These are phyloP conservation scores for Mortierella antarctica DNA, from an alignment of 192 early-diverging fungal genomes.

Conservation along the genomic window DNA sequence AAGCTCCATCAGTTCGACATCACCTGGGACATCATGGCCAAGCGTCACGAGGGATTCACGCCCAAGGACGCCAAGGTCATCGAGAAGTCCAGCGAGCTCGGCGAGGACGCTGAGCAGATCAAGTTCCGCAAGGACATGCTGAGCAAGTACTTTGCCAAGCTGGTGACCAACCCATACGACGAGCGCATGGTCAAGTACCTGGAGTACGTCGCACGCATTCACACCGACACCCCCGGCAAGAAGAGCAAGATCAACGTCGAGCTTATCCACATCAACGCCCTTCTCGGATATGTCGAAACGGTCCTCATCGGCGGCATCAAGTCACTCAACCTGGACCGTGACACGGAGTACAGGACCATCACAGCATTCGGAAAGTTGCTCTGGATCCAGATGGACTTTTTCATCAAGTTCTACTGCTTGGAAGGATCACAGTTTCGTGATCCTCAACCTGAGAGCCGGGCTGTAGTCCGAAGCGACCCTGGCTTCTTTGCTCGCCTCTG, in stretches of 20 bases:
- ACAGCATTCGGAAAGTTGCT: slow-evolving; percentile 84
- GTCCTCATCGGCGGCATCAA: slow-evolving; percentile 65
- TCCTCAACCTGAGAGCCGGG: slow-evolving; percentile 28
- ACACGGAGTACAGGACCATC: slow-evolving; percentile 64
- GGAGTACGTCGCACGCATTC: slow-evolving; percentile 84
- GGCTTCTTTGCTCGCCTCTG: slow-evolving; percentile 35
- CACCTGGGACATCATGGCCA: slow-evolving; percentile 77
- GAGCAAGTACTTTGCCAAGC: slow-evolving; percentile 74
- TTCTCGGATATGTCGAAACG: slow-evolving; percentile 74
- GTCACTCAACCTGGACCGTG: slow-evolving; percentile 63
- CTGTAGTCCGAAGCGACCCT: slow-evolving; percentile 33
- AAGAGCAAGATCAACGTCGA: slow-evolving; percentile 85
- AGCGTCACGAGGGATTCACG: slow-evolving; percentile 74
- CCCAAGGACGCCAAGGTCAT: slow-evolving; percentile 46
- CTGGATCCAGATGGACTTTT: slow-evolving; percentile 89
- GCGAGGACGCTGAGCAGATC: slow-evolving; percentile 75
- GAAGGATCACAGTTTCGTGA: slow-evolving; percentile 57
- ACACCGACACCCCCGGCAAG: slow-evolving; percentile 78
- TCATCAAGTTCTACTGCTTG: slow-evolving; percentile 78
- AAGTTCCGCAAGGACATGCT: slow-evolving; percentile 85
- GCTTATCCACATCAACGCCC: slow-evolving; percentile 82
- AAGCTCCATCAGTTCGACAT: slow-evolving; percentile 79
- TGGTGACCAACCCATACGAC: slow-evolving; percentile 62
- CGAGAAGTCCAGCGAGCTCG: slow-evolving; percentile 56
- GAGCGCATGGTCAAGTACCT: slow-evolving; percentile 76